A percentile compares a stretch with the other conserved stretches of the same genome.
These are phyloP conservation scores for Ballota nigra DNA, from an alignment of 257 asterid species.

Conservation along the genomic window DNA sequence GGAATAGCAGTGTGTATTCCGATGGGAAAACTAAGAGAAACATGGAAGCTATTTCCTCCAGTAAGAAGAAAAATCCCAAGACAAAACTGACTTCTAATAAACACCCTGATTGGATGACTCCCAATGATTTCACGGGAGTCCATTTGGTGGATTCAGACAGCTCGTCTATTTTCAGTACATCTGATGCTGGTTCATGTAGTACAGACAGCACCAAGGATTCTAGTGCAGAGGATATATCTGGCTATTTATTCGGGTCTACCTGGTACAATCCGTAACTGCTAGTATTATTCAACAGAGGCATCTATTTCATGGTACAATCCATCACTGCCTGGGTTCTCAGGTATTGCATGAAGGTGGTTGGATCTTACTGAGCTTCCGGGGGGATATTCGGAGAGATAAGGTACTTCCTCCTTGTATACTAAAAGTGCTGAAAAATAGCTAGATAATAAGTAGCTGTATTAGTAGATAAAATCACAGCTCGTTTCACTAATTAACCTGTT, in stretches of 20 bases:
- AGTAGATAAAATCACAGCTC: constrained; percentile 28
- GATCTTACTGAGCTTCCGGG: constrained; percentile 3
- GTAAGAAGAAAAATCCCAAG: constrained; percentile 38
- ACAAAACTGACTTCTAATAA: constrained; percentile 29
- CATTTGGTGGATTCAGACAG: constrained; percentile 41
- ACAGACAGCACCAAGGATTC: constrained; percentile 64
- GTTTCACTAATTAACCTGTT: constrained; percentile 18
- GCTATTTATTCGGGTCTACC: constrained; percentile 49
- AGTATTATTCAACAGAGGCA: neutral
- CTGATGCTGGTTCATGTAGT: constrained; percentile 58
- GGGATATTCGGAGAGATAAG: constrained; percentile 19
- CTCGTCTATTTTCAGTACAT: constrained; percentile 55
- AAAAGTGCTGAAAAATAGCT: constrained; percentile 25
- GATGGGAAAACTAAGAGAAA: constrained; percentile 35
- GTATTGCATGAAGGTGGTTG: constrained; percentile 7
- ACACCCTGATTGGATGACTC: constrained; percentile 27
- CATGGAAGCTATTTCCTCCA: constrained; percentile 40
- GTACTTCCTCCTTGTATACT: constrained; percentile 38
- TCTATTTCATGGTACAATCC: constrained; percentile 28
- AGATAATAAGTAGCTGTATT: constrained; percentile 17
- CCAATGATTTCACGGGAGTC: constrained; percentile 28
- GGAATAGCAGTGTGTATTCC: constrained; percentile 17
- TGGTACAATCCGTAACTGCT: constrained; percentile 29
- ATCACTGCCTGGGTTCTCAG: constrained; percentile 8
- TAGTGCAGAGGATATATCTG: constrained; percentile 51